Base-by-base conservation (phyloP, 208 protist genomes). In the Angomonas deanei region DNA sequence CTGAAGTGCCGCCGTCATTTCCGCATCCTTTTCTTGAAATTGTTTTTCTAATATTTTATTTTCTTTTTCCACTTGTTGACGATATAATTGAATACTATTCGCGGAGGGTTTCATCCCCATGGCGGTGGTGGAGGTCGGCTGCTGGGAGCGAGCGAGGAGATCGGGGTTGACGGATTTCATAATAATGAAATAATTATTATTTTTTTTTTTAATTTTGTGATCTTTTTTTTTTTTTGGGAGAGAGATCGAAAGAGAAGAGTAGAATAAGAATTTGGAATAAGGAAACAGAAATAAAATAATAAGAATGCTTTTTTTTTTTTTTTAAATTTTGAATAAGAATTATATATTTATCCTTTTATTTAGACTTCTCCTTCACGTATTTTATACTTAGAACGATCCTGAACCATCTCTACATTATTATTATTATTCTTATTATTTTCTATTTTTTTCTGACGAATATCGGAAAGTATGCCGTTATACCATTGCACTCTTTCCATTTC, bases 101-200 rank as follows among this genome's bases (percentile, higher is more conserved):
- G n/a, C 69, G 17, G 68, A 73, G 46, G 21, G 30, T 60, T 93
- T 93, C 72, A 93, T 78, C 13, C 86, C 86, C 86, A 93, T 93
- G 15, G 81, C 80, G 13, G 85, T 65, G 3, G 86, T 93, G 19
- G 54, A 57, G 28, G 73, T 63, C 8, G 82, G 86, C 60, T 80
- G 72, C 26, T 72, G 67, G 50, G 75, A 76, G 24, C 68, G 59
- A 30, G 74, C 72, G 39, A 74, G 88, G 27, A 92, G 67, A 65
- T 86, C 69, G 26, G 75, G 74, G 63, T 86, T 76, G 64, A 82
- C 68, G n/a, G n/a, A n/a, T n/a, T n/a, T n/a, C n/a, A n/a, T n/a
- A n/a, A n/a, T n/a, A n/a, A n/a, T 36, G 79, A 28, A 17, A 84
- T 56, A 56, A 8, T 56, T 30, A 8, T 56, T 5, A 10, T 56